Base-by-base conservation (phyloP, 768 basidiomycete genomes). In the Mycena filopes region DNA sequence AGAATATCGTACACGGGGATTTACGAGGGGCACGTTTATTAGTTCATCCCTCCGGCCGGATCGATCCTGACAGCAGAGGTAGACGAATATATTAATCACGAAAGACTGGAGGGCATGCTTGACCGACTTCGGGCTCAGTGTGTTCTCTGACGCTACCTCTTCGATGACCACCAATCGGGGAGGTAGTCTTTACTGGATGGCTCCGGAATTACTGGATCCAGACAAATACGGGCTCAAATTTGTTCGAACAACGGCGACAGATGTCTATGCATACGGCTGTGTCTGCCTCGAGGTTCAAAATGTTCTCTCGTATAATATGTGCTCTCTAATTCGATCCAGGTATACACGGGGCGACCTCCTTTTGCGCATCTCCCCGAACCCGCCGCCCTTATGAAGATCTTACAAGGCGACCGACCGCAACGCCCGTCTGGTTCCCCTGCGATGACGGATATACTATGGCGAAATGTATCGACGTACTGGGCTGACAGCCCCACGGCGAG, bases 231-330 rank as follows among this genome's bases (percentile, higher is more conserved):
- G 43, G 11, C 3, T 15, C 5, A 15, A 38, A n/a, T 57, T 57
- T 20, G n/a, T 25, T 36, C 43, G 55, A 15, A 57, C 55, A 2
- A 21, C 43, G 16, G 55, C 55, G 12, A 57, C 29, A 5, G 55
- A 57, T 29, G 73, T 77, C 9, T 79, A 74, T 69, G 71, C 78
- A 1, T 77, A 77, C 67, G 78, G 71, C 3, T 77, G 75, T 60
- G 70, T 77, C 38, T 73, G 73, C 55, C 40, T 78, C 5, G 77
- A 78, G 75, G 78, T 78, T 13, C 41, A 10, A 45, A 43, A 16
- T 10, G 41, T 36, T 21, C n/a, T 50, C n/a, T 12, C 15, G 20
- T 40, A 9, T 36, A 28, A 5, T 41, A 23, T 13, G 5, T 21
- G 31, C 23, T 45, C 25, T 18, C 16, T 28, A 12, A 33, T 12